phyloP scores from a whole-genome alignment of 495 filamentous ascomycete genomes.

The Trypethelium eluteriae region DNA sequence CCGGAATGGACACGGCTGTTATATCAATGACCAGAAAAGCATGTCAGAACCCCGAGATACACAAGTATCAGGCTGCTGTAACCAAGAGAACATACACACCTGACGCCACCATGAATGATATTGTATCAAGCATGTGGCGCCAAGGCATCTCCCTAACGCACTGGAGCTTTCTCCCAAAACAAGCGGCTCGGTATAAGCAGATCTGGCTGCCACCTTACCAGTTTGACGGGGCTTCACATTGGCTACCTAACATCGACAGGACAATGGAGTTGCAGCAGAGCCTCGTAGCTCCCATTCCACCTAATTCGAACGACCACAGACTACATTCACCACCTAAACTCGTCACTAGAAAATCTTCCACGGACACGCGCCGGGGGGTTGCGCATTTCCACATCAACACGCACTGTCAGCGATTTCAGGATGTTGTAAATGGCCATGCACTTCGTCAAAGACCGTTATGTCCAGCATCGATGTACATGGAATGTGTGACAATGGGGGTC shows the following conservation, averaged over 20 bases:
- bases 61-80: not conserved
- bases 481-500: too few relatives aligned
- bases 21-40: not conserved
- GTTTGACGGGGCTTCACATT: not conserved
- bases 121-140: not conserved
- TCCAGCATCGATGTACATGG: not conserved
- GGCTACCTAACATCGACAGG: not conserved
- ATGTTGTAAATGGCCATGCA: too few relatives aligned
- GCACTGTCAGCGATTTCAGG: too few relatives aligned
- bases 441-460: not conserved
- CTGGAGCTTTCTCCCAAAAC: not conserved
- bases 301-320: not conserved
- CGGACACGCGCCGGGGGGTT: too few relatives aligned
- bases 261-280: too few relatives aligned
- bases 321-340: not conserved
- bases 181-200: not conserved
- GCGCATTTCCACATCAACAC: too few relatives aligned
- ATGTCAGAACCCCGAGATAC: not conserved
- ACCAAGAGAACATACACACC: not conserved
- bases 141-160: not conserved
- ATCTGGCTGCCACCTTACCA: not conserved
- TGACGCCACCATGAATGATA: not conserved
- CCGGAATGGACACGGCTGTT: not conserved
- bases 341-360: too few relatives aligned
- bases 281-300: too few relatives aligned